Conservation (phyloP, 345 rosid genomes). For the Brassica juncea region DNA sequence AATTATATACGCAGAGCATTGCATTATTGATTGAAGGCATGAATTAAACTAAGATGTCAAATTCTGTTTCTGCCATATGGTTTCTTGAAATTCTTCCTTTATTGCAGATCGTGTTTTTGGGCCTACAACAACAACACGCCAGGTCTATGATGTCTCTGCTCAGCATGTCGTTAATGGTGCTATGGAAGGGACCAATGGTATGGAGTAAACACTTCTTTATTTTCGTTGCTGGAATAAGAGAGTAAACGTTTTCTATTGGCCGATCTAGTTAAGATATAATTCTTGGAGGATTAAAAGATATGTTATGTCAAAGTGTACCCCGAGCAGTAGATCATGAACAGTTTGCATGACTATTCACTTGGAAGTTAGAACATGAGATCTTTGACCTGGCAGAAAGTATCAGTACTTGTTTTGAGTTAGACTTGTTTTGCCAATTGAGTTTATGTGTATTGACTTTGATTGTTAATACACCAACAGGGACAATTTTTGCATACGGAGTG, state of each 20-base stretch:
- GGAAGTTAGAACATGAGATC: conserved; percentile 14
- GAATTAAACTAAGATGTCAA: neutral
- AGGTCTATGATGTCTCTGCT: conserved; percentile 95
- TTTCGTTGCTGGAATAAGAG: neutral
- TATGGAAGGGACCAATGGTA: conserved; percentile 95
- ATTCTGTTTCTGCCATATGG: neutral
- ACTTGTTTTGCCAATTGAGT: conserved; percentile 11
- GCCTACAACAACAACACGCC: conserved; percentile 96
- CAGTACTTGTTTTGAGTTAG: conserved; percentile 12
- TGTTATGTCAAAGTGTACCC: neutral
- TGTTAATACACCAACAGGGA: conserved; percentile 56
- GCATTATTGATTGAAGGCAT: conserved; percentile 7
- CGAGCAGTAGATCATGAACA: conserved; percentile 3
- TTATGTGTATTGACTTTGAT: conserved; percentile 24
- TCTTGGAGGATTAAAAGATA: neutral
- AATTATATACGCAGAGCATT: neutral
- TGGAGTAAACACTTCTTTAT: neutral
- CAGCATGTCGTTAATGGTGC: conserved; percentile 92
- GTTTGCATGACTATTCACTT: conserved; percentile 9
- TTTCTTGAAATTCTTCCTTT: conserved; percentile 18
- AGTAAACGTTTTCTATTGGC: conserved; percentile 1
- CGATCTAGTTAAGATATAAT: conserved; percentile 4
- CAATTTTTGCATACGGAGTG: conserved; percentile 97
- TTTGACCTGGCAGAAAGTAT: conserved; percentile 2
- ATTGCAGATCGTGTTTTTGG: conserved; percentile 89